Evolutionary conservation across 768 basidiomycete genomes (phyloP).

Genomic region (Hericium erinaceus): DNA sequence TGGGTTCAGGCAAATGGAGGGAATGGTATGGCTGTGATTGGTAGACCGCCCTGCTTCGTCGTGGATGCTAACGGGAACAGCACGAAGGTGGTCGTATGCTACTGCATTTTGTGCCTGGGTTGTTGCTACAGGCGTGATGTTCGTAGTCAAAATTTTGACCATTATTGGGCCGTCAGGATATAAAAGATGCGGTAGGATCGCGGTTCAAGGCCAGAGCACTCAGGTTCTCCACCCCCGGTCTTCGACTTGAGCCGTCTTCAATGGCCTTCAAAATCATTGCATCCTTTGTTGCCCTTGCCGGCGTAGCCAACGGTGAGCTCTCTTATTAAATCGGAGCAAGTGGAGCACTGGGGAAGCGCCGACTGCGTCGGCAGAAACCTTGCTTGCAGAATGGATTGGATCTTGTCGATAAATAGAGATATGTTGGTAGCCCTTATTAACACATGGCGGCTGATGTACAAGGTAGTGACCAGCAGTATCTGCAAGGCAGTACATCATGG

Average conservation of each 20-base stretch:
- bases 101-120: neutral
- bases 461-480: too few relatives aligned
- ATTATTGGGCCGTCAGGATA: neutral
- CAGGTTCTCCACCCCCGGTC: neutral
- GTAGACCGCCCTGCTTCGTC: neutral
- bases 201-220: neutral
- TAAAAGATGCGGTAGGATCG: neutral
- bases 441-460: too few relatives aligned
- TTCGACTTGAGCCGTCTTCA: constrained; percentile 8
- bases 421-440: too few relatives aligned
- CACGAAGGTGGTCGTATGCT: neutral
- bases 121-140: neutral
- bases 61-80: neutral
- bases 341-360: too few relatives aligned
- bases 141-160: neutral
- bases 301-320: constrained; percentile 10
- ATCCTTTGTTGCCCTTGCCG: constrained; percentile 9
- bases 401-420: too few relatives aligned
- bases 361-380: too few relatives aligned
- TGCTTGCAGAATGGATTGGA: too few relatives aligned
- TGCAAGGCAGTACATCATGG: too few relatives aligned
- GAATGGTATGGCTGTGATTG: neutral
- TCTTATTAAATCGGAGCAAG: neutral
- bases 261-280: constrained; percentile 3
- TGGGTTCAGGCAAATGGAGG: neutral